phyloP scores from a whole-genome alignment of 495 filamentous ascomycete species.

The Cercophora samala region DNA sequence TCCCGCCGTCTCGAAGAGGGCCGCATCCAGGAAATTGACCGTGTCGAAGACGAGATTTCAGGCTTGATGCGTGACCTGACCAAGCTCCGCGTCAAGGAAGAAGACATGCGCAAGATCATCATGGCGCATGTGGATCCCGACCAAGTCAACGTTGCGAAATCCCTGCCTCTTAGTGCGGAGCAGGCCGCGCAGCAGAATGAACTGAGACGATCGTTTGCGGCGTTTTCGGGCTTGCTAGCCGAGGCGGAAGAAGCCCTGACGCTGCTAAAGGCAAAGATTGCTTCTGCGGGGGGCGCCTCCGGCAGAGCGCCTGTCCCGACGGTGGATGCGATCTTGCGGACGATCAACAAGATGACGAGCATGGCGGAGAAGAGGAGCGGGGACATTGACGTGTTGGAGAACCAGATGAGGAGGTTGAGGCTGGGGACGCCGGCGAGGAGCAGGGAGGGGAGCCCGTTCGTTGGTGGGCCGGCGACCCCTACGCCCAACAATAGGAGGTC shows the following conservation, averaged over 20 bases:
- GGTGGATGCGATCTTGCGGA: conserved; percentile 84
- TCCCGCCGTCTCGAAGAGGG: conserved; percentile 58
- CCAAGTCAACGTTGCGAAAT: conserved; percentile 53
- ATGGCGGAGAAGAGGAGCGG: conserved; percentile 83
- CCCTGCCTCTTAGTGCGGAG: conserved; percentile 75
- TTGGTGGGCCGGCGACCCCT: background rate
- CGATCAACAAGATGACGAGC: conserved; percentile 84
- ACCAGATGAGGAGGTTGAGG: conserved; percentile 71
- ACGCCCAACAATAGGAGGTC: conserved; percentile 57
- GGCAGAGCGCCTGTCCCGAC: conserved; percentile 60
- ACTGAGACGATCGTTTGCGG: conserved; percentile 64
- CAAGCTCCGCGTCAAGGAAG: conserved; percentile 65
- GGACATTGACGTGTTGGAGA: conserved; percentile 85
- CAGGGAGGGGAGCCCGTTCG: conserved; percentile 58
- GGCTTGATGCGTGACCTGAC: conserved; percentile 61
- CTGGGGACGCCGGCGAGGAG: conserved; percentile 49
- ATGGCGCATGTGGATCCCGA: conserved; percentile 61
- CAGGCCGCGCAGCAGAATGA: conserved; percentile 79
- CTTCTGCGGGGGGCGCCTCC: conserved; percentile 48
- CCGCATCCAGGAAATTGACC: conserved; percentile 59
- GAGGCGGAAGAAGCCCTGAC: conserved; percentile 79
- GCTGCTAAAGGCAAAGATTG: conserved; percentile 75
- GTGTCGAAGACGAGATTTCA: conserved; percentile 58
- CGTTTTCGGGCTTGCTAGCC: conserved; percentile 67
- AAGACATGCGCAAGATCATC: conserved; percentile 69